Base-by-base conservation (phyloP, 352 stramenopile genomes). In the Peronospora destructor region DNA sequence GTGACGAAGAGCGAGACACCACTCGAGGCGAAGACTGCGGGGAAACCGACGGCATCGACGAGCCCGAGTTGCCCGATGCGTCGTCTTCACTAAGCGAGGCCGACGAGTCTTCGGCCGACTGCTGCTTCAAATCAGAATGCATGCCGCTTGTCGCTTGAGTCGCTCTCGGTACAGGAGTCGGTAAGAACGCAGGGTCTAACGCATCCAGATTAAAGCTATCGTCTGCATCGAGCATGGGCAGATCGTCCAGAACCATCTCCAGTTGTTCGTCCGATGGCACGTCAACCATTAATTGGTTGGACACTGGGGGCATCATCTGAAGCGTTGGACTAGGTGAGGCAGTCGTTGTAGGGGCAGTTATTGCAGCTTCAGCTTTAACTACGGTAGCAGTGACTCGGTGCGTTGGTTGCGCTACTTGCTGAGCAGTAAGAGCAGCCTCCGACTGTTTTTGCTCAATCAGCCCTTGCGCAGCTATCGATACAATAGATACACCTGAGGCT, bases 231-330 rank as follows among this genome's bases (percentile, higher is more conserved):
- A 88, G 71, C 60, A 88, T 77, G 19, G 77, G 77, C 19, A 88
- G 56, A 44, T 88, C 77, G 37, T 86, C 77, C 6, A 88, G 64
- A 30, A 60, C 77, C 49, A 78, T 72, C 37, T 88, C 77, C 17
- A 88, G 60, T 45, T 88, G 77, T 49, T 88, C 77, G 28, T 88
- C 71, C 3, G 77, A 86, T 6, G 71, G 61, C n/a, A 86, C 68
- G 21, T 61, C 64, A 1, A 30, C 43, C 39, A 68, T 68, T 34
- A 72, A 61, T 33, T 69, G 55, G 41, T 54, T 72, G 13, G 59
- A 59, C 6, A 66, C 56, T 19, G 55, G 41, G 4, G 55, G 55
- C 50, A 75, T 64, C 46, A 63, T 45, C 33, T 46, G 46, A 12
- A 76, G 37, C 8, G 53, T 36, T 10, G 45, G 25, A 2, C 45